A percentile compares a stretch with the other conserved stretches of the same genome.
These are phyloP conservation scores for Cyamopsis tetragonoloba DNA, from an alignment of 306 rosid genomes.

Conservation along the genomic window DNA sequence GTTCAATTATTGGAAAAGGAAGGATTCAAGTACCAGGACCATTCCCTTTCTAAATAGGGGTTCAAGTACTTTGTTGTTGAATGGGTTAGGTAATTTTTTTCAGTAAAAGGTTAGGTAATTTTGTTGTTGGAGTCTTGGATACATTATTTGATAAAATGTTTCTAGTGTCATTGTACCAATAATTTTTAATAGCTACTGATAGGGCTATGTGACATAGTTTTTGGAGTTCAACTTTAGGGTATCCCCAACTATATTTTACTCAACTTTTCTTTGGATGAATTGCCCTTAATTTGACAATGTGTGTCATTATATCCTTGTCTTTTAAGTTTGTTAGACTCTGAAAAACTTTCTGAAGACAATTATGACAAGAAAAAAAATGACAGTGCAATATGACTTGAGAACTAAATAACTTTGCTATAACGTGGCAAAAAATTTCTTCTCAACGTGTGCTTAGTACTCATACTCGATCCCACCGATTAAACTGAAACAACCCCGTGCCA, in stretches of 20 bases:
- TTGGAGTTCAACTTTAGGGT: slow-evolving; percentile 5
- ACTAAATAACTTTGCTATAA: neutral
- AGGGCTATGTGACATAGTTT: slow-evolving; percentile 16
- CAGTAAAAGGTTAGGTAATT: neutral
- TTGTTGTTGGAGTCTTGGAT: neutral
- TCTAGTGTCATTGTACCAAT: neutral
- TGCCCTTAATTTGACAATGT: neutral
- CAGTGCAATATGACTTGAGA: neutral
- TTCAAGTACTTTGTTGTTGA: neutral
- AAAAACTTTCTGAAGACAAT: neutral
- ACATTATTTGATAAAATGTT: neutral
- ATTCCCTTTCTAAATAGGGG: neutral
- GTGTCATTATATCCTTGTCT: neutral
- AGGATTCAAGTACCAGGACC: neutral
- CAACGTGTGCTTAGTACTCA: no score
- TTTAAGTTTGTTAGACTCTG: neutral
- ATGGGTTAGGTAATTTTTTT: neutral
- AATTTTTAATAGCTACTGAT: neutral
- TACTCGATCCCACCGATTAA: no score
- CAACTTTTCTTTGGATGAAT: neutral
- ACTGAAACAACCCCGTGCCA: no score
- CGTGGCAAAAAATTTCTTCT: neutral
- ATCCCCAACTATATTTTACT: neutral
- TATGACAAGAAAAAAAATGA: neutral
- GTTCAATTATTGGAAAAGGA: neutral